These are phyloP conservation scores for Trichoderma endophyticum DNA, from an alignment of 2,329 filamentous ascomycete species.

Conservation along the genomic window DNA sequence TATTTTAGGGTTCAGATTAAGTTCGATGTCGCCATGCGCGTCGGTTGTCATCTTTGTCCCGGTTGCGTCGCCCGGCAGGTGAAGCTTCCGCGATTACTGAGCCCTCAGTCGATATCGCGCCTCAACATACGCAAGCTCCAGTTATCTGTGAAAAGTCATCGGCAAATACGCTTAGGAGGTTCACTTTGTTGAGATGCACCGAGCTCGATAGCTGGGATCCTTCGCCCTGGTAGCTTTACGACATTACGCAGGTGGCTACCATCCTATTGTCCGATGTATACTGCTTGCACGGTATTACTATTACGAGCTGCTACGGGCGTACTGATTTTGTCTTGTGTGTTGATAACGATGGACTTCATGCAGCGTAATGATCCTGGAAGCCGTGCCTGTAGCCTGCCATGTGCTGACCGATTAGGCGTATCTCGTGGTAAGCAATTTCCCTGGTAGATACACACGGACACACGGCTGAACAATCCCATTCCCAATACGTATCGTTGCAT, in stretches of 20 bases:
- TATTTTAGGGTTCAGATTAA: not conserved
- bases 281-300: not conserved
- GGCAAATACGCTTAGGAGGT: not conserved
- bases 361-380: not conserved
- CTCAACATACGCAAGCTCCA: not conserved
- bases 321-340: not conserved
- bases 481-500: not conserved
- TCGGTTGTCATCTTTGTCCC: not conserved
- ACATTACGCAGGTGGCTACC: not conserved
- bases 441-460: not conserved
- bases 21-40: not conserved
- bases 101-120: not conserved
- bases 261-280: not conserved
- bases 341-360: not conserved
- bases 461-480: not conserved
- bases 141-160: not conserved
- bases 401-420: not conserved
- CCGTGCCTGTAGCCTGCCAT: not conserved
- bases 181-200: not conserved
- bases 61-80: not conserved
- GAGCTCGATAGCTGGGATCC: not conserved
- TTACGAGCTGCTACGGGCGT: not conserved
- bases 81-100: not conserved
- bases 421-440: not conserved
- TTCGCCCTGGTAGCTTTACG: not conserved